Evolutionary conservation across 192 early-diverging fungal genomes (phyloP), one percentile per base, ranked within the genome.

Genomic region (Backusella macrospora): DNA sequence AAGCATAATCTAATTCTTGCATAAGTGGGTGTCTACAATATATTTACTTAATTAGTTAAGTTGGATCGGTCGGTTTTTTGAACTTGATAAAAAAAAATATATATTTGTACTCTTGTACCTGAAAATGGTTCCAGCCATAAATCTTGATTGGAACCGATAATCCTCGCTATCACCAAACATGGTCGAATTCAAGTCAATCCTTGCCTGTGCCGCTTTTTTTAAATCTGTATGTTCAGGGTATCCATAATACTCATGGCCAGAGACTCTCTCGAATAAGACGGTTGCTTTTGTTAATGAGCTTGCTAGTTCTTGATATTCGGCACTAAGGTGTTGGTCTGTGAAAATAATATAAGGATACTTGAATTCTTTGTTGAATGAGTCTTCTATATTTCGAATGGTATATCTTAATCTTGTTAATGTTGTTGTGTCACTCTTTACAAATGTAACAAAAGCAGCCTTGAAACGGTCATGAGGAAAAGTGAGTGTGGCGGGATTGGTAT

Each of bases 131-230:
- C 80, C 80, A 26, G 76, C 73, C 75, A 77, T 68, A 29, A 77
- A 81, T n/a, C 80, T 70, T 62, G 92, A 89, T 72, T 89, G 82
- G 80, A 86, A 89, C 13, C 80, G 72, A 44, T 77, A 81, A 38
- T 78, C 72, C 26, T 81, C 80, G 48, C 76, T 78, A 37, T 74
- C 68, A 45, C 80, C 80, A 78, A 77, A 78, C 70, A 81, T 77
- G 21, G 77, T 52, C 46, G 73, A 42, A 62, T 81, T 81, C 64
- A 81, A 34, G 13, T 78, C 40, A 3, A 63, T 23, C 29, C 76
- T 40, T 21, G 80, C 76, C 6, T 74, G 6, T 1, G 72, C 76
- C 3, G 80, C 80, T 26, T 73, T 75, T n/a, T 73, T 71, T 38
- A 42, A 42, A 70, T 78, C 73, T 5, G 74, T 76, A 15, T 16